Base-by-base conservation (phyloP, 1,139 yeast species). In the Blastobotrys proliferans region DNA sequence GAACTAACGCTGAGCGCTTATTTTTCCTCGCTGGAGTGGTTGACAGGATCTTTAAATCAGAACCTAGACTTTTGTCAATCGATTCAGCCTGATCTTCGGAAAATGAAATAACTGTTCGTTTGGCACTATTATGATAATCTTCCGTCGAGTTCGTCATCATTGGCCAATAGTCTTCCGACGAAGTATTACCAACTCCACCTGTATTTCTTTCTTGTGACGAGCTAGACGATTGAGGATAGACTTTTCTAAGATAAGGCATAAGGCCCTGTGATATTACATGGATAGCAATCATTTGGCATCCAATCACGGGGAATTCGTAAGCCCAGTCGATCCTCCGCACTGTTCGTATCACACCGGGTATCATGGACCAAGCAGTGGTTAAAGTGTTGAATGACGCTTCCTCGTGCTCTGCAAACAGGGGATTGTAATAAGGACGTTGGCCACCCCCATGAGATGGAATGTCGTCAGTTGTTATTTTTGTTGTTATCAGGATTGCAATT, bases 211-310 rank as follows among this genome's bases (percentile, higher is more conserved):
- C n/a, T n/a, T n/a, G n/a, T 9, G 30, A 21, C 18, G 26, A 24
- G 20, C 13, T 5, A 5, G 18, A 14, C 10, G 30, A 17, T 24
- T 8, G 9, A 2, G 31, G 16, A 4, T 32, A 54, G 20, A 55
- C 51, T 22, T 51, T 53, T 21, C 57, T 47, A n/a, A 60, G 33
- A 35, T 51, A 57, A 6, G 62, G 60, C 16, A 55, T 39, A 28
- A 59, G 43, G 3, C 60, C 61, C 26, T 54, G 48, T 8, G 56
- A 54, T 27, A 58, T 53, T 17, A 60, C 62, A 42, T 60, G 62
- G 32, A 60, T 49, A 9, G 63, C 62, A 14, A 58, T 51, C 16
- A 53, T 48, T 40, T 59, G 63, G 38, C 49, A 54, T 18, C 52
- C 39, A 10, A 59, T 46, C 8, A 49, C 18, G 5, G 64, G 64